Evolutionary conservation across 1,284 basidiomycete species (phyloP).

Genomic region (Trichosporon sp.): DNA sequence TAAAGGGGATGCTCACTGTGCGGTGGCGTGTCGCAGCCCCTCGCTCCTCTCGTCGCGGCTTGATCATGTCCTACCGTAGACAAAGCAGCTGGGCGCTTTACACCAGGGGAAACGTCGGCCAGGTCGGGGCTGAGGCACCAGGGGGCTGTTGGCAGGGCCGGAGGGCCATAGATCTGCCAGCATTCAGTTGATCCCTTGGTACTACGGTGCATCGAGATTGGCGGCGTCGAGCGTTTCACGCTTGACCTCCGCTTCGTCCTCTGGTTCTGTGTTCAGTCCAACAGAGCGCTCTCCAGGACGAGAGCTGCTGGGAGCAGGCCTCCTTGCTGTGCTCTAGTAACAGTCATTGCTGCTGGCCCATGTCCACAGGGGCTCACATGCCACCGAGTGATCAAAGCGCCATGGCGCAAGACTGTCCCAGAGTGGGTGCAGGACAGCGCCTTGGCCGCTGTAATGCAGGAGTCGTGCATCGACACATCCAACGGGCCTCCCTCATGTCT

Average conservation of each 20-base stretch:
- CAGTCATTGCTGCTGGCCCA: neutral
- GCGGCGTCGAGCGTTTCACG: neutral
- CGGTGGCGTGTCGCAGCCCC: neutral
- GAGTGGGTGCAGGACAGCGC: neutral
- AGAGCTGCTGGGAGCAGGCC: neutral
- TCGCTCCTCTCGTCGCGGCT: neutral
- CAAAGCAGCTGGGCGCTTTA: no score
- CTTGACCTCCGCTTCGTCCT: neutral
- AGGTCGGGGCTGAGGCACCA: neutral
- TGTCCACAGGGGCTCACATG: neutral
- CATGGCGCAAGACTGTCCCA: neutral
- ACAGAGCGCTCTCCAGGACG: neutral
- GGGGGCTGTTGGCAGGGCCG: neutral
- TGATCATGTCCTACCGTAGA: neutral
- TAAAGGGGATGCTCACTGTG: neutral
- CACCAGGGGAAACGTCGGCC: no score
- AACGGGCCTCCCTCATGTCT: neutral
- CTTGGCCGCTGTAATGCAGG: neutral
- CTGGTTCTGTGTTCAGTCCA: neutral
- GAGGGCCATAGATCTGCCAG: neutral
- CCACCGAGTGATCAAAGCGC: neutral
- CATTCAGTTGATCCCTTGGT: neutral
- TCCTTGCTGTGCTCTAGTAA: neutral
- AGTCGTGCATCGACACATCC: neutral
- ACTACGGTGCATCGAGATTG: neutral